A percentile compares a stretch with the other conserved stretches of the same genome.
These are phyloP conservation scores for Phylloboletellus chloephorus DNA, from an alignment of 1,284 basidiomycete species.

Conservation along the genomic window DNA sequence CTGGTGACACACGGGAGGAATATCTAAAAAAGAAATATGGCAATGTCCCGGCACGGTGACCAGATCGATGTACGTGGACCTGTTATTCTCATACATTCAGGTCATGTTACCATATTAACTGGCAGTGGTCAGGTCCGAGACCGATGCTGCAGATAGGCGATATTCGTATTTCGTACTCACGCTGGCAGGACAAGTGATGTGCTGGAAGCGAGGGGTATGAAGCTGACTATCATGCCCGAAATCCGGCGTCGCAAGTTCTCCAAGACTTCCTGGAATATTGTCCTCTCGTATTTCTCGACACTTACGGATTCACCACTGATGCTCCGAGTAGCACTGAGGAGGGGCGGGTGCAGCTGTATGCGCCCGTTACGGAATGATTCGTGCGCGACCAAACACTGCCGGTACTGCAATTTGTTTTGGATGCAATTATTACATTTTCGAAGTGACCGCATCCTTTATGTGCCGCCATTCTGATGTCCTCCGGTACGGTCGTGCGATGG, in stretches of 20 bases:
- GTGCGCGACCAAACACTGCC: conserved; percentile 46
- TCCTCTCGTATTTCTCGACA: conserved; percentile 49
- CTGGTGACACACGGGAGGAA: conserved; percentile 42
- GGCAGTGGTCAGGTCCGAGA: conserved; percentile 53
- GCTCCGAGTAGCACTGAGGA: conserved; percentile 12
- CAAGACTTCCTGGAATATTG: conserved; percentile 65
- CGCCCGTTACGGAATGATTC: conserved; percentile 39
- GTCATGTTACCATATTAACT: background rate
- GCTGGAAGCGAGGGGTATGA: conserved; percentile 45
- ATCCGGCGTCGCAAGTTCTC: conserved; percentile 57
- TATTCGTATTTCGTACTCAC: conserved; percentile 68
- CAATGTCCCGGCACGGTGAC: conserved; percentile 52
- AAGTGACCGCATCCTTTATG: background rate
- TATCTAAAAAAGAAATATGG: conserved; percentile 60
- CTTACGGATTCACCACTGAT: conserved; percentile 48
- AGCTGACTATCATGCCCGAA: conserved; percentile 47
- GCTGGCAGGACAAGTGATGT: too few species aligned
- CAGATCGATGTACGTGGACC: conserved; percentile 49
- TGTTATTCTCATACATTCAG: background rate
- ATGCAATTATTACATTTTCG: conserved; percentile 42
- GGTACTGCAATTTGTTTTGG: conserved; percentile 40
- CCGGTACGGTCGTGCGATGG: conserved; percentile 42
- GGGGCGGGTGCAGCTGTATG: conserved; percentile 28
- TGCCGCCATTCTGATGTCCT: conserved; percentile 5
- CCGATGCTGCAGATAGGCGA: conserved; percentile 51